Evolutionary conservation across 1,284 basidiomycete genomes (phyloP).

Genomic region (Hymenochaete sp.): DNA sequence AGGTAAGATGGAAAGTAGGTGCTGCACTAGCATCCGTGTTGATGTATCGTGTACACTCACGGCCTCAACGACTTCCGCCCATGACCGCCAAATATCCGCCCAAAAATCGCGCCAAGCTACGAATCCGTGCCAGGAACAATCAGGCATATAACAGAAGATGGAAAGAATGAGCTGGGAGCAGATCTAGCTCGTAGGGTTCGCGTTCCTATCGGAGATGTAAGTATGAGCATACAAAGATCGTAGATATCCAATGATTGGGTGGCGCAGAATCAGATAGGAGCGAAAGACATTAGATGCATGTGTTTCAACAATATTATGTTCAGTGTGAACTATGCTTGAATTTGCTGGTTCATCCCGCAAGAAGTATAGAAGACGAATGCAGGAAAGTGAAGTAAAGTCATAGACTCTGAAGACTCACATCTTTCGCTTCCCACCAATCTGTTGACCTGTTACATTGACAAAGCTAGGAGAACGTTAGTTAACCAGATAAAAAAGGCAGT

Average conservation of each 20-base stretch:
- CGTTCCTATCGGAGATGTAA: conserved; percentile 47
- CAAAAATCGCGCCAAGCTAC: too few species aligned
- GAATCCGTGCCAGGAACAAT: too few species aligned
- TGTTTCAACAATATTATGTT: conserved; percentile 70
- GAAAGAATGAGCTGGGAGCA: not conserved
- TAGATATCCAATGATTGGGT: conserved; percentile 12
- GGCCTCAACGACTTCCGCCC: too few species aligned
- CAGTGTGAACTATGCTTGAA: conserved; percentile 90
- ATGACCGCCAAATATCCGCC: too few species aligned
- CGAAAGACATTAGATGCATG: conserved; percentile 84
- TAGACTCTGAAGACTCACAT: conserved; percentile 61
- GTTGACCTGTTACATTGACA: conserved; percentile 85
- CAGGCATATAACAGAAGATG: too few species aligned
- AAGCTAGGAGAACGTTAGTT: conserved; percentile 45
- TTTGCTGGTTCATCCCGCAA: conserved; percentile 55
- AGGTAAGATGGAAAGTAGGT: too few species aligned
- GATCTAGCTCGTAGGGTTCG: conserved; percentile 74
- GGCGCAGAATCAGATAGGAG: conserved; percentile 71
- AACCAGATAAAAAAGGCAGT: conserved; percentile 5
- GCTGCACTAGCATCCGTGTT: too few species aligned
- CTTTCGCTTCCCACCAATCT: conserved; percentile 88
- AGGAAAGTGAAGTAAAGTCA: conserved; percentile 11
- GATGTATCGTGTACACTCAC: too few species aligned
- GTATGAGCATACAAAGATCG: conserved; percentile 21
- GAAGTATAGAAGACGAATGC: conserved; percentile 2